A percentile compares a stretch with the other conserved stretches of the same genome.
Evolutionary conservation across 108 stramenopile genomes (phyloP).

Genomic region (Skeletonema tropicum): DNA sequence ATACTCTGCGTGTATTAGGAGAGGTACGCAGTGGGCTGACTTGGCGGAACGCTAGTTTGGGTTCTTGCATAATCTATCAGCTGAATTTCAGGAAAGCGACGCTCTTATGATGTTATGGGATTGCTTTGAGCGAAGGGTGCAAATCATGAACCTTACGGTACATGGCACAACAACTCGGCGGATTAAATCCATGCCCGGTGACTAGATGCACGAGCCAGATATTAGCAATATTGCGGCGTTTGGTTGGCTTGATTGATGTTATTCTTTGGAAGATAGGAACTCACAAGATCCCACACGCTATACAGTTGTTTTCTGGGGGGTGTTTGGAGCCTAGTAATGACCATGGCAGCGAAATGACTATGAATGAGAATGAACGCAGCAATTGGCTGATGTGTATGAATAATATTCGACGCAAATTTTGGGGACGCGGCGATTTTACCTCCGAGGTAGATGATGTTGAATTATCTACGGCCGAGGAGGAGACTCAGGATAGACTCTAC

Average conservation of each 20-base stretch:
- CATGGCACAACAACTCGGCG: conserved; percentile 41
- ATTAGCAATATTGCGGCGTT: conserved; percentile 50
- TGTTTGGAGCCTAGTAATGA: conserved; percentile 48
- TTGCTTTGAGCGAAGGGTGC: conserved; percentile 44
- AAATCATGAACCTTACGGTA: conserved; percentile 46
- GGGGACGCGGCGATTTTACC: conserved; percentile 8
- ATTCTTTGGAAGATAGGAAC: conserved; percentile 21
- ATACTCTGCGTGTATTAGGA: conserved; percentile 22
- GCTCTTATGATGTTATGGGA: conserved; percentile 49
- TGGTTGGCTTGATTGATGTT: conserved; percentile 56
- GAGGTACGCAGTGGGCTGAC: conserved; percentile 44
- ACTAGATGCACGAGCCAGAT: conserved; percentile 33
- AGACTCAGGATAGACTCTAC: not conserved
- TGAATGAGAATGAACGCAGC: conserved; percentile 3
- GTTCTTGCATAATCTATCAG: conserved; percentile 33
- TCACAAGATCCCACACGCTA: conserved; percentile 1
- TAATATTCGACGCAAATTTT: not conserved
- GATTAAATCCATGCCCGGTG: conserved; percentile 35
- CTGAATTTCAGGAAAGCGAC: conserved; percentile 33
- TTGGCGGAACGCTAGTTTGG: conserved; percentile 48
- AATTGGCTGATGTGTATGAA: conserved; percentile 10
- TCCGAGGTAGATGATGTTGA: not conserved
- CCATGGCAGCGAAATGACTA: conserved; percentile 46
- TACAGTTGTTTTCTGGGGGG: conserved; percentile 12
- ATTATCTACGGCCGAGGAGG: not conserved